phyloP scores from a whole-genome alignment of 2,329 filamentous ascomycete genomes.

The Colletotrichum graminicola region DNA sequence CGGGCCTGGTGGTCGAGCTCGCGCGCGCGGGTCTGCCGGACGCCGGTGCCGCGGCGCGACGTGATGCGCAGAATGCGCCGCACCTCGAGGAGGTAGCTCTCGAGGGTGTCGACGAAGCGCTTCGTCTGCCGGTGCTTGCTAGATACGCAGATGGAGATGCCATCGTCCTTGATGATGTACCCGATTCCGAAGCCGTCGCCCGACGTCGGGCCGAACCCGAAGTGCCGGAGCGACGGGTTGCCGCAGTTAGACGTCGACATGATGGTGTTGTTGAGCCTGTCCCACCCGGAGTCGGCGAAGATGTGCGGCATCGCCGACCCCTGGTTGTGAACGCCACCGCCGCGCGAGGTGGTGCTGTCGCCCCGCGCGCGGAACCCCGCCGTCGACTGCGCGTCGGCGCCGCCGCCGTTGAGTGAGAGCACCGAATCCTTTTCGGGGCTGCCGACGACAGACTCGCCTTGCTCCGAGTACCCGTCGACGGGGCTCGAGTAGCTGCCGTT shows the following conservation, averaged over 20 bases:
- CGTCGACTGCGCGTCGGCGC: conserved; percentile 41
- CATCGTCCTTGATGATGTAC: conserved; percentile 98
- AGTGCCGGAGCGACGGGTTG: conserved; percentile 93
- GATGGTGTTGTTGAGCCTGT: conserved; percentile 94
- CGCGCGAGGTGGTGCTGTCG: conserved; percentile 66
- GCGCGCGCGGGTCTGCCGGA: conserved; percentile 64
- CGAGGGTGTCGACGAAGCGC: conserved; percentile 89
- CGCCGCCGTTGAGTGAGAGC: conserved; percentile 56
- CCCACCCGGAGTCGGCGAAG: conserved; percentile 92
- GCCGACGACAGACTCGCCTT: conserved; percentile 59
- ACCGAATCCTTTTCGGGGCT: conserved; percentile 67
- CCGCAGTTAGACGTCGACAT: conserved; percentile 98
- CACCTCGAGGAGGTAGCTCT: conserved; percentile 92
- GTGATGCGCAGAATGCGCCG: conserved; percentile 84
- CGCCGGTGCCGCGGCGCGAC: conserved; percentile 54
- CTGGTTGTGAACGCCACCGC: conserved; percentile 48
- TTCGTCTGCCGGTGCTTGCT: conserved; percentile 95
- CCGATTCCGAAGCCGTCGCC: conserved; percentile 97
- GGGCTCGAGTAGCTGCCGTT: conserved; percentile 74
- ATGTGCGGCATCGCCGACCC: conserved; percentile 75
- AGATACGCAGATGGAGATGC: conserved; percentile 89
- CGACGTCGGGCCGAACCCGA: conserved; percentile 95
- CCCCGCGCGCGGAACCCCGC: conserved; percentile 54
- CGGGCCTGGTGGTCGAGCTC: conserved; percentile 61
- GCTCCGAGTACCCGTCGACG: conserved; percentile 61